Base-by-base conservation (phyloP, 352 stramenopile species). In the Phytophthora meadii region DNA sequence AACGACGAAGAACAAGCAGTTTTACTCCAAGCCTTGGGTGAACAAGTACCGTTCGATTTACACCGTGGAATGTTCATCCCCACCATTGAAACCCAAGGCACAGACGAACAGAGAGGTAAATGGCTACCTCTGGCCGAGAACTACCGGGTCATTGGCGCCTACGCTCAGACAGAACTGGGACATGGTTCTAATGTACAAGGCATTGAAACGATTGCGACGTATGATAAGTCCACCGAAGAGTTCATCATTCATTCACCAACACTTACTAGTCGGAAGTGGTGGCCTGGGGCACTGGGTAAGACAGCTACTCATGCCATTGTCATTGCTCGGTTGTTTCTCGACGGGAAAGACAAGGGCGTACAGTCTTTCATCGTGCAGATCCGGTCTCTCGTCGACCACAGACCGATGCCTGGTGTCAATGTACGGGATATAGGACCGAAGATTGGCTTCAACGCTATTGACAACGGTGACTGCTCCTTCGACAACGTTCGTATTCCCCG, bases 201-300 rank as follows among this genome's bases (percentile, higher is more conserved):
- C 9, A 56, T 73, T 17, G 65, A 73, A 41, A 73, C 65, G 1
- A 42, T 65, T 3, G 59, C 65, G 25, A 69, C 65, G 39, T 73
- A 97, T 74, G 70, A 98, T 46, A 86, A 87, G 44, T 64, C 83
- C n/a, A 81, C 74, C 3, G 84, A 98, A 54, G 92, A 98, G 74
- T 99, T 96, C 64, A 77, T 98, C 15, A 87, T 99, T 47, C 66
- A 99, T 76, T 97, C 92, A 11, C 97, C 97, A 0, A 98, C 94
- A 12, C 61, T 99, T 27, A 98, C 95, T 36, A 88, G 81, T 41
- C 78, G 83, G 56, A 99, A 99, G 74, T 99, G 97, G 85, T 99
- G 97, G 97, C 95, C 94, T 3, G 65, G 65, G 12, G 65, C 47
- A 3, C 42, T 73, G 5, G 65, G 59, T 14, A 73, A 73, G 59